Base-by-base conservation (phyloP, 2,329 filamentous ascomycete genomes). In the Monilinia aucupariae region DNA sequence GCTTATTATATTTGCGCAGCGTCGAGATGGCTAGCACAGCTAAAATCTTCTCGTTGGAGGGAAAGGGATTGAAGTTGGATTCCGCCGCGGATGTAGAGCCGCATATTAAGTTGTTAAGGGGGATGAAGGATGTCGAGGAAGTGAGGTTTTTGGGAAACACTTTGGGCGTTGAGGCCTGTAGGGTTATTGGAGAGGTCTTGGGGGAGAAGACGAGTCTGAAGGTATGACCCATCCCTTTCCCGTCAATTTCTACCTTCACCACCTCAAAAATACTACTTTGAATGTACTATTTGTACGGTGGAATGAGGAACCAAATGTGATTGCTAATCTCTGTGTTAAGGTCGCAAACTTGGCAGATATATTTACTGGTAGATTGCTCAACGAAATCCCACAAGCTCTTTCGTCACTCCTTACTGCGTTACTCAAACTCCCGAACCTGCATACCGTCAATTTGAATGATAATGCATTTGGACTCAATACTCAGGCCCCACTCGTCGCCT, bases 381-480 rank as follows among this genome's bases (percentile, higher is more conserved):
- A 87, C 76, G 94, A 99, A 76, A 99, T 99, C 67, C 94, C 94
- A 54, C 88, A 89, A 68, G 93, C 94, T 9, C 85, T 99, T 61
- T 90, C 89, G 52, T 87, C 85, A 64, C 86, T 99, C 54, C 86
- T 99, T 61, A 92, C 87, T 48, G 88, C 93, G 4, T 86, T 97
- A 49, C 85, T 97, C 63, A 89, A 92, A 73, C 88, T 96, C 61
- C 88, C 90, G 1, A 87, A 90, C 63, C 87, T 99, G 51, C 89
- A 90, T 75, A 97, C 92, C 37, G 84, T 99, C 77, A 96, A 97
- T 77, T 84, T 99, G 48, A 96, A 93, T 78, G 94, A 99, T 78
- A 99, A 99, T 77, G 94, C 94, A 52, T 99, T 99, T 73, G 94
- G 94, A 63, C 85, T 97, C 66, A 97, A 96, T 78, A 96, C 91